Percentiles rank a stretch among this genome's conserved stretches.
Conservation (phyloP, 768 basidiomycete genomes). For the Leccinum longicurvipes region DNA sequence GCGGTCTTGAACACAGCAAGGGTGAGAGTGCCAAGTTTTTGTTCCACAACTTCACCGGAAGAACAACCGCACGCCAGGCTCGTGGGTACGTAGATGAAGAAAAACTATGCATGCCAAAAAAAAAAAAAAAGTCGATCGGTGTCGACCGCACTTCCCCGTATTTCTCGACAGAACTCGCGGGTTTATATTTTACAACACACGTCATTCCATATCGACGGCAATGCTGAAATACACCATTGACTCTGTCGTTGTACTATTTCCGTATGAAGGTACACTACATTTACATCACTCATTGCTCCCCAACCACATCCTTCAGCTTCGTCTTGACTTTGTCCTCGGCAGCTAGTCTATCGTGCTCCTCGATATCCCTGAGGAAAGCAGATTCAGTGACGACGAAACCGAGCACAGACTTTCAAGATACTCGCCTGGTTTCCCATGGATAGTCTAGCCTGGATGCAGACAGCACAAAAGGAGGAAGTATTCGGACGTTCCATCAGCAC, state of each 20-base stretch:
- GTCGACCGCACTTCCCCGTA: neutral
- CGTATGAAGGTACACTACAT: neutral
- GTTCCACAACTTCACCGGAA: neutral
- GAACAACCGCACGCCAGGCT: neutral
- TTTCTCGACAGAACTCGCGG: neutral
- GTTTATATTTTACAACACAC: neutral
- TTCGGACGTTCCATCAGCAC: constrained; percentile 12
- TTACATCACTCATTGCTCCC: neutral
- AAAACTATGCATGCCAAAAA: constrained; percentile 5
- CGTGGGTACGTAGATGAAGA: neutral
- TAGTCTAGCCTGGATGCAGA: constrained; percentile 65
- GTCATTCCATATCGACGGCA: neutral
- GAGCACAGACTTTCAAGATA: constrained; percentile 1
- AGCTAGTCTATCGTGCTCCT: constrained; percentile 68
- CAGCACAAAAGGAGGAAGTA: neutral
- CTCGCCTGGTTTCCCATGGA: constrained; percentile 79
- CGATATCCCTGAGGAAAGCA: constrained; percentile 55
- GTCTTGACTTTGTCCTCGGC: constrained; percentile 34
- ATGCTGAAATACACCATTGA: neutral
- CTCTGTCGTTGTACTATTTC: neutral
- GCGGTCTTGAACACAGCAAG: neutral
- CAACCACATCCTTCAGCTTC: constrained; percentile 1
- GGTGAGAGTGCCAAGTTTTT: constrained; percentile 10
- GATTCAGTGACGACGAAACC: neutral
- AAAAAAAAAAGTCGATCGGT: neutral